Percentiles rank a stretch among this genome's conserved stretches.
These are phyloP conservation scores for Cryptosporidium sp. DNA, from an alignment of 169 alveolate genomes.

Conservation along the genomic window DNA sequence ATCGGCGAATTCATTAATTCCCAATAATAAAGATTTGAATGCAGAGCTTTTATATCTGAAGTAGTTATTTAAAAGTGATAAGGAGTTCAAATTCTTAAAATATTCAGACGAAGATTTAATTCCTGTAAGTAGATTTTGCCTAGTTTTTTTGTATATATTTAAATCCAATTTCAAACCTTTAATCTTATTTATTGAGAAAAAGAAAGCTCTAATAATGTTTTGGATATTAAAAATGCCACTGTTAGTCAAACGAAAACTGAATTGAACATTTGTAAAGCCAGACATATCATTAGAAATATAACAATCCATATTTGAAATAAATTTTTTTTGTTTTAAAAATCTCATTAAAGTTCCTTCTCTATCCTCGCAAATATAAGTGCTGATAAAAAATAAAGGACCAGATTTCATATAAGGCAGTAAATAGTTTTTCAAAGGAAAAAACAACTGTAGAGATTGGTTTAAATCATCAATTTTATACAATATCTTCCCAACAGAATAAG, in stretches of 20 bases:
- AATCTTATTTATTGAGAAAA: neutral
- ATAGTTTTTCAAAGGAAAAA: conserved; percentile 23
- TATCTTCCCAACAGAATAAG: neutral
- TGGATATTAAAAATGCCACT: neutral
- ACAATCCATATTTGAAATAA: neutral
- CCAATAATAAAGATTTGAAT: conserved; percentile 14
- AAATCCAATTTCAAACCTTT: conserved; percentile 5
- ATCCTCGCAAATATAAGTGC: neutral
- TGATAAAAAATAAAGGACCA: conserved; percentile 26
- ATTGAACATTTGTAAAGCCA: conserved; percentile 21
- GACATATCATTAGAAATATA: neutral
- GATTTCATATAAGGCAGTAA: conserved; percentile 11
- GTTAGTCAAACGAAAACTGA: neutral
- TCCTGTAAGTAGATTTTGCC: neutral
- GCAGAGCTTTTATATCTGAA: neutral
- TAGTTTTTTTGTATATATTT: neutral
- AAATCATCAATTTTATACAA: neutral
- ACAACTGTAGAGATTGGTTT: neutral
- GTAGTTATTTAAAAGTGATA: neutral
- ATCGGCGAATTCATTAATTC: neutral
- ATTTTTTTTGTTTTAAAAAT: neutral
- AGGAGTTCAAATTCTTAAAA: neutral
- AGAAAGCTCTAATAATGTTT: neutral
- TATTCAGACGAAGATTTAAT: neutral
- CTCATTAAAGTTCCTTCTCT: conserved; percentile 3